Evolutionary conservation across 2,329 filamentous ascomycete species (phyloP), one percentile per base, ranked within the genome.

Genomic region (Cladophialophora yegresii): DNA sequence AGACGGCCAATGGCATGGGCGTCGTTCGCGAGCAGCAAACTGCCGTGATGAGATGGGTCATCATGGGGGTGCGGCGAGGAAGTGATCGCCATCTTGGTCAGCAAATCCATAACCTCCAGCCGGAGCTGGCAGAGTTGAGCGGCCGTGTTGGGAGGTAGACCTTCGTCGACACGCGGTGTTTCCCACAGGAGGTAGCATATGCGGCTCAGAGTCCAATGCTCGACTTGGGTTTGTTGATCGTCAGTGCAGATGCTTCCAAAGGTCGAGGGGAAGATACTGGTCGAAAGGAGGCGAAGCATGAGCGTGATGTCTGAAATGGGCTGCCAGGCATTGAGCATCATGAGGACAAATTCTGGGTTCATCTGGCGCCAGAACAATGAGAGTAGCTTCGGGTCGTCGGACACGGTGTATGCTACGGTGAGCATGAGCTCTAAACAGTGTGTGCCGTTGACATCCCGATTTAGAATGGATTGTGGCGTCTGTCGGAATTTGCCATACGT

Each of bases 1-100:
- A 96, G 79, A 2, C 91, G 85, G 0, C 90, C 91, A 16, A 96
- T 85, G 12, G 87, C 87, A 47, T 84, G 85, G 2, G 84, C 83
- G 74, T 95, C 89, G 4, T 80, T 78, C 0, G 89, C 89, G 8
- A 97, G 82, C 53, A 89, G 84, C 26, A 81, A 74, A 56, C 86
- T 80, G 26, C 87, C 85, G 58, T 84, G 79, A 61, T 84, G 82
- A 23, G 76, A 77, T 65, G 89, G 86, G 71, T 87, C 90, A 20
- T 88, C 85, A 23, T 81, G 80, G 2, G 91, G 83, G 2, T 69
- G 64, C 1, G 70, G 70, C 4, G 74, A 72, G 1, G 67, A 68
- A 40, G 76, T 77, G 66, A 80, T 79, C 9, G 75, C 76, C 16
- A 82, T 69, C 28, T 72, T 72, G 23, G 76, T 74, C n/a, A 82